Evolutionary conservation across 345 rosid species (phyloP).

Genomic region (Schrenkiella parvula): DNA sequence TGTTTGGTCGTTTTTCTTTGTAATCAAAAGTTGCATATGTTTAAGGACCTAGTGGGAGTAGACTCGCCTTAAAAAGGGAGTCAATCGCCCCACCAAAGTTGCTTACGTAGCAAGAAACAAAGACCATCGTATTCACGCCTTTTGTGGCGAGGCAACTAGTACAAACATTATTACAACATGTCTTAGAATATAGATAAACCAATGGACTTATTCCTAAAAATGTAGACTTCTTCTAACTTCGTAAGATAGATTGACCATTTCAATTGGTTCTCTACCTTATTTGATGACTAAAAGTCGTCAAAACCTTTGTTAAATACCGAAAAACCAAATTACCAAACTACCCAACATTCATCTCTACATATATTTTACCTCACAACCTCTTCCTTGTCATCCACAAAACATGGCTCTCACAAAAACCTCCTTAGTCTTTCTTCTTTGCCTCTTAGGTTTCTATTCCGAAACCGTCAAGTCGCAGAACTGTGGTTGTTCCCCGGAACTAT

Average conservation of each 20-base stretch:
- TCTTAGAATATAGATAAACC: background rate
- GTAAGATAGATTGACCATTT: background rate
- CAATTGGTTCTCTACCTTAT: background rate
- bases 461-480: slow-evolving; percentile 47
- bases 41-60: background rate
- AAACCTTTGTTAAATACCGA: background rate
- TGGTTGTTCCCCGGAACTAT: slow-evolving; percentile 42
- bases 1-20: too few species aligned
- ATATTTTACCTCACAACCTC: background rate
- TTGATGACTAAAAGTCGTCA: background rate
- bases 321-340: slow-evolving; percentile 14
- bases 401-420: slow-evolving; percentile 14
- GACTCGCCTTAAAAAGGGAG: background rate
- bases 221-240: background rate
- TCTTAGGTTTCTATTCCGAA: slow-evolving; percentile 14
- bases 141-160: background rate
- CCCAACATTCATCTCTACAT: background rate
- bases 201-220: background rate
- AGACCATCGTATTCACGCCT: background rate
- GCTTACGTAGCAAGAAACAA: background rate
- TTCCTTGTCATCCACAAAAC: background rate
- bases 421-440: slow-evolving; percentile 17
- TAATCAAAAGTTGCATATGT: too few species aligned
- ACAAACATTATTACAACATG: background rate
- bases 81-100: background rate